Base-by-base conservation (phyloP, 305 asterid genomes). In the Salvia sclarea region DNA sequence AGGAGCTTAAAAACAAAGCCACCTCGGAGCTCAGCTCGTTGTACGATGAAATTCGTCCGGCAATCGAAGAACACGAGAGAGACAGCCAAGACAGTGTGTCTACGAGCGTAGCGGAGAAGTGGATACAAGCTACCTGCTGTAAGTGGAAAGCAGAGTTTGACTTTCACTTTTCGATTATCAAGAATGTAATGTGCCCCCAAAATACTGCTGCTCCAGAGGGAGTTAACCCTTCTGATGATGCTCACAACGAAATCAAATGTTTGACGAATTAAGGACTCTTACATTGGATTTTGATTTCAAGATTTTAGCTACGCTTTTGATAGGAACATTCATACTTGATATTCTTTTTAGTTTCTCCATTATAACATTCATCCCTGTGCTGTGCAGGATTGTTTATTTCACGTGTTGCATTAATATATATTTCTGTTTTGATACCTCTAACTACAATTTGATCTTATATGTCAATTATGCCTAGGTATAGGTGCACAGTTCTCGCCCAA, bases 71-170 rank as follows among this genome's bases (percentile, higher is more conserved):
- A 71, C 95, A 84, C 10, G 96, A 84, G 77, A 88, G 86, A 76
- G 96, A 93, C 69, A 82, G 79, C 79, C 98, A 90, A 78, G 97
- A 93, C 69, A 85, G 80, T 53, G 95, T 93, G 57, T 85, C 95
- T 9, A 86, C 88, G 3, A 77, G 79, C 61, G 85, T 88, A 66
- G 97, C 92, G 9, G 86, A 84, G 79, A 86, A 81, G 82, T 93
- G 98, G 98, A 91, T 93, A 16, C 80, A 80, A 47, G 96, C 98
- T 25, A 80, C 82, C 9, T 93, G 98, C 61, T 57, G 82, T 3
- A 86, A 84, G 75, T 76, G 79, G 84, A 86, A 76, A 75, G 89
- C 98, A 0, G 96, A 93, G 66, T 76, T 91, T 24, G 78, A 90
- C 64, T 86, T 85, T 22, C 82, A 78, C 78, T 87, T 81, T 48